Percentiles rank a stretch among this genome's conserved stretches.
These are phyloP conservation scores for Taiozyma sp. DNA, from an alignment of 1,139 yeast species.

Conservation along the genomic window DNA sequence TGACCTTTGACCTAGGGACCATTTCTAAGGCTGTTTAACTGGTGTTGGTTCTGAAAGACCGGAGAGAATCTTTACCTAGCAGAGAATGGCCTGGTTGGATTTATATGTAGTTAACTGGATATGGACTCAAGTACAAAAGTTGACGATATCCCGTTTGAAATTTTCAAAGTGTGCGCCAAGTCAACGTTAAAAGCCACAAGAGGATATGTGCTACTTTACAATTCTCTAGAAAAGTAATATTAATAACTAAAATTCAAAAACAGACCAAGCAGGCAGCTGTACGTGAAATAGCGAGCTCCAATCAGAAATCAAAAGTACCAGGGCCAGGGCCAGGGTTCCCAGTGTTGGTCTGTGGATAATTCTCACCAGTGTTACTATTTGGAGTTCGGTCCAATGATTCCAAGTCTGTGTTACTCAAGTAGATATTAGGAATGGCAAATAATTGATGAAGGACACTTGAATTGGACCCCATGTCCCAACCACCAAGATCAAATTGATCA, in stretches of 20 bases:
- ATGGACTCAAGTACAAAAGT: too few species aligned
- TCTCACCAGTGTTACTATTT: neutral
- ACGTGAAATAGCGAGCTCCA: neutral
- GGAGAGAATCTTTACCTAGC: too few species aligned
- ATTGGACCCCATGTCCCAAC: slow-evolving; percentile 2
- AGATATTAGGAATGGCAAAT: slow-evolving; percentile 15
- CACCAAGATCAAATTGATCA: neutral
- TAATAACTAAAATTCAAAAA: too few species aligned
- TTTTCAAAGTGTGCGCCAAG: too few species aligned
- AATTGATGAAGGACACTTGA: slow-evolving; percentile 13
- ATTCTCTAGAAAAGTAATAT: too few species aligned
- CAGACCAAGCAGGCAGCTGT: neutral
- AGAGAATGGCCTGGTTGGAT: too few species aligned
- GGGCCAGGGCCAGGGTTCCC: neutral
- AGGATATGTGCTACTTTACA: too few species aligned
- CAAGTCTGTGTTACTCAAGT: slow-evolving; percentile 10
- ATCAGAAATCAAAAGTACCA: neutral
- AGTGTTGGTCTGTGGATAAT: neutral
- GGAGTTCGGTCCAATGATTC: slow-evolving; percentile 1
- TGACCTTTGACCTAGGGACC: slow-evolving; percentile 7
- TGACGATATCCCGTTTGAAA: too few species aligned
- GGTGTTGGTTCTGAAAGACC: neutral
- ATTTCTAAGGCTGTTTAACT: neutral
- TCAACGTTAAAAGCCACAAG: too few species aligned
- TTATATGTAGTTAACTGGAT: too few species aligned